These are phyloP conservation scores for Pistacia atlantica DNA, from an alignment of 345 rosid species.

Conservation along the genomic window DNA sequence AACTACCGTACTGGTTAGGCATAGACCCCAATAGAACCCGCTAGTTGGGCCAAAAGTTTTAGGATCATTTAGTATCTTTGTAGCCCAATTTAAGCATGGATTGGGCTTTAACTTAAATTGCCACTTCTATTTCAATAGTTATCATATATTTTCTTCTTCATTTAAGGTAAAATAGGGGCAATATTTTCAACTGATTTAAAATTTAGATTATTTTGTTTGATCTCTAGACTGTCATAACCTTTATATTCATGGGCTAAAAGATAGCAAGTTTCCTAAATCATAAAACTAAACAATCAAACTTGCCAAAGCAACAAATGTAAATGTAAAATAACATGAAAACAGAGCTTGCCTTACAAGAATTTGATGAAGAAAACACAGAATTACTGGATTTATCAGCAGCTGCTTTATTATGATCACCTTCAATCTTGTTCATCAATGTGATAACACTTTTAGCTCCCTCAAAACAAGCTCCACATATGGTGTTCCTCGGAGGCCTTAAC, in stretches of 20 bases:
- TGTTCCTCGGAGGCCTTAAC: constrained; percentile 86
- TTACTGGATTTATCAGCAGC: constrained; percentile 12
- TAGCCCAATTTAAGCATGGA: no score
- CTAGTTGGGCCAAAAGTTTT: no score
- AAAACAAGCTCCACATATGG: constrained; percentile 75
- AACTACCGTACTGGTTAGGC: not conserved
- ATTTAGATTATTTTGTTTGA: no score
- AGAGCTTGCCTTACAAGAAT: constrained; percentile 69
- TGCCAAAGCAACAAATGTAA: not conserved
- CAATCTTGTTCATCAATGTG: constrained; percentile 56
- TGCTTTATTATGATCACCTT: constrained; percentile 28
- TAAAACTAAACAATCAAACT: not conserved
- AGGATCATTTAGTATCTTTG: no score
- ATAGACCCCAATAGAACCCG: no score
- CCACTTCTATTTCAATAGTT: no score
- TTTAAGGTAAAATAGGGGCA: no score
- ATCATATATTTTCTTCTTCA: no score
- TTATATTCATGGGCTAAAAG: no score
- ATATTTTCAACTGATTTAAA: no score
- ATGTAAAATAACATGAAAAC: not conserved
- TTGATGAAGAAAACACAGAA: constrained; percentile 25
- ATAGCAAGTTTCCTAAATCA: not conserved
- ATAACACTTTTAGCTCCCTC: constrained; percentile 65
- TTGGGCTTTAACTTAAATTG: no score
- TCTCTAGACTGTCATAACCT: no score